Evolutionary conservation across 78 protist species (phyloP).

Genomic region (Cavenderia fasciculata): DNA sequence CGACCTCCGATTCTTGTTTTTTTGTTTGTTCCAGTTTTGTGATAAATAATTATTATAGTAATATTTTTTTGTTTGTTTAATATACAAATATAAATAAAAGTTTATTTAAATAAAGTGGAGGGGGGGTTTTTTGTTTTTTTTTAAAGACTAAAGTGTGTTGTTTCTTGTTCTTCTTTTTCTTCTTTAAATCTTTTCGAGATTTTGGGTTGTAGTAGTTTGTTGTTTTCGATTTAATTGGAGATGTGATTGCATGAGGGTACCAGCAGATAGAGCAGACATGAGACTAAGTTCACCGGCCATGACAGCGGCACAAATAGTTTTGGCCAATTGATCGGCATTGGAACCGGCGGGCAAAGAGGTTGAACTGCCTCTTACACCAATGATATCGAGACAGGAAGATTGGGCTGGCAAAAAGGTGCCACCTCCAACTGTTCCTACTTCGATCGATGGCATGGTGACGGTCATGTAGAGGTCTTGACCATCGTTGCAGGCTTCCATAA

Average conservation of each 20-base stretch:
- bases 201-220: no score
- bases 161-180: no score
- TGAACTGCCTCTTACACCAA: conserved; percentile 87
- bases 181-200: no score
- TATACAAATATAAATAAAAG: no score
- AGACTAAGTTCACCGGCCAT: conserved; percentile 97
- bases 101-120: no score
- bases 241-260: conserved; percentile 87
- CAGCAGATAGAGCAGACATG: conserved; percentile 92
- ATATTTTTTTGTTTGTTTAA: no score
- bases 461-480: conserved; percentile 81
- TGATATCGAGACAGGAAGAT: conserved; percentile 79
- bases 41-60: no score
- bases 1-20: no score
- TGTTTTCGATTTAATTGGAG: conserved; percentile 90
- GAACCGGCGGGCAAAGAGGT: conserved; percentile 9
- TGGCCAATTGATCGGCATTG: conserved; percentile 90
- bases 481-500: conserved; percentile 87
- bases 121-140: no score
- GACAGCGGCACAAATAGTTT: conserved; percentile 86
- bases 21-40: no score
- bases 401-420: conserved; percentile 96
- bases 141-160: no score
- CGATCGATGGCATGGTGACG: conserved; percentile 96
- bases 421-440: conserved; percentile 99